Conservation (phyloP, 441 rosid genomes). For the Pelargonium exstipulatum region DNA sequence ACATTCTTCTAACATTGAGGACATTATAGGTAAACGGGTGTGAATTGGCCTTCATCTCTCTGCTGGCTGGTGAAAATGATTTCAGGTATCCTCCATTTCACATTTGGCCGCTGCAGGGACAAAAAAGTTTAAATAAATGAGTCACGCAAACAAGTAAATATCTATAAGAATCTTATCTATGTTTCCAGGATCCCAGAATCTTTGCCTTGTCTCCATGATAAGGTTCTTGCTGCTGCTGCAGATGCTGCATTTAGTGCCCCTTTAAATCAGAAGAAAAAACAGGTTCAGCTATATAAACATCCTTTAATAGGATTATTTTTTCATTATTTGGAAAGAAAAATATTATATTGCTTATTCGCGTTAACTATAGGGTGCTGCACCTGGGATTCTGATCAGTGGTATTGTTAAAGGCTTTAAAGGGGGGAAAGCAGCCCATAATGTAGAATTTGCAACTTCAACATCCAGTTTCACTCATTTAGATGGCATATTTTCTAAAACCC, state of each 20-base stretch:
- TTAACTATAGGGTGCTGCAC: slow-evolving; percentile 36
- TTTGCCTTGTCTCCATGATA: slow-evolving; percentile 61
- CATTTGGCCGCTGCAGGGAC: slow-evolving; percentile 14
- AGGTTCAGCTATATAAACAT: slow-evolving; percentile 29
- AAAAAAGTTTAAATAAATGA: slow-evolving; percentile 7
- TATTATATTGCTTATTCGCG: slow-evolving; percentile 16
- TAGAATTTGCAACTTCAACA: slow-evolving; percentile 23
- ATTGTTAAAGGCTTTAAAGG: slow-evolving; percentile 47
- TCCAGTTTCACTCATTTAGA: slow-evolving; percentile 37
- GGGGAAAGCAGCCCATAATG: slow-evolving; percentile 26
- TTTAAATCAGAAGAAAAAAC: slow-evolving; percentile 48
- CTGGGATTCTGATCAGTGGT: slow-evolving; percentile 41
- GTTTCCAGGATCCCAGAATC: slow-evolving; percentile 44
- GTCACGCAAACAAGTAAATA: slow-evolving; percentile 1
- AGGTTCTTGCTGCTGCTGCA: slow-evolving; percentile 67
- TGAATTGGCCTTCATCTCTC: slow-evolving; percentile 54
- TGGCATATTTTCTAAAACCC: slow-evolving; percentile 36
- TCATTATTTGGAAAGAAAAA: neutral
- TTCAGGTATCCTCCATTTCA: slow-evolving; percentile 34
- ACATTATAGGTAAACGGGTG: slow-evolving; percentile 46
- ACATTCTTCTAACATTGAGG: slow-evolving; percentile 13
- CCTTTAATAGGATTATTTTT: neutral
- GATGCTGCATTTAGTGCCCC: slow-evolving; percentile 47
- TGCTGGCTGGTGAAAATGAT: slow-evolving; percentile 36
- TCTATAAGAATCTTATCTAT: slow-evolving; percentile 17